Evolutionary conservation across 495 filamentous ascomycete genomes (phyloP).

Genomic region (Bacidia gigantensis): DNA sequence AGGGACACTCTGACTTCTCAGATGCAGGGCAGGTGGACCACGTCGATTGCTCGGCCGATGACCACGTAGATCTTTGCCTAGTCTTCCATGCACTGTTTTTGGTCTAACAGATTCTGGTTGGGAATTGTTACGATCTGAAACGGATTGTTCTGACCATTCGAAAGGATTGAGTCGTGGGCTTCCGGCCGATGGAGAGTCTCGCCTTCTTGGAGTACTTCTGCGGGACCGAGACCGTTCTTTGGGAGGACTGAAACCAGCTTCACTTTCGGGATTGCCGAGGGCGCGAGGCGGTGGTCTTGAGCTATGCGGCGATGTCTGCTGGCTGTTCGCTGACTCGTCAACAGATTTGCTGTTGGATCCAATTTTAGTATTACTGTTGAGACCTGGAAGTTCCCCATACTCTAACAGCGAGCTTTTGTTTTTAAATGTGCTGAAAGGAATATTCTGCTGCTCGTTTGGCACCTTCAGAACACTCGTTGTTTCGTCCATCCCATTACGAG

Average conservation of each 20-base stretch:
- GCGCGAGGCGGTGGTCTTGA: background rate
- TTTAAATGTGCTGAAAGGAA: too few species aligned
- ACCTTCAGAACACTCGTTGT: too few species aligned
- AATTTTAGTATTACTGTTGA: too few species aligned
- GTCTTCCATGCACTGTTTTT: slow-evolving; percentile 83
- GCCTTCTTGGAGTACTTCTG: background rate
- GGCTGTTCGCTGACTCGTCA: background rate
- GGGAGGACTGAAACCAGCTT: background rate
- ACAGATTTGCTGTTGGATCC: too few species aligned
- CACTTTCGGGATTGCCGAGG: background rate
- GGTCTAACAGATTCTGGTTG: slow-evolving; percentile 51
- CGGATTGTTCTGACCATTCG: slow-evolving; percentile 70
- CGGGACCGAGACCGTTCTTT: background rate
- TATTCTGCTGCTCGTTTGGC: too few species aligned
- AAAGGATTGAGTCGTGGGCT: slow-evolving; percentile 42
- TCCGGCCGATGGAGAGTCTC: slow-evolving; percentile 9
- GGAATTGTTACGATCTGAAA: slow-evolving; percentile 32
- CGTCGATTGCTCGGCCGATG: slow-evolving; percentile 64
- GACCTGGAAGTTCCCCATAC: too few species aligned
- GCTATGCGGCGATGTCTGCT: background rate
- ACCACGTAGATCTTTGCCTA: slow-evolving; percentile 55
- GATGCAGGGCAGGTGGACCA: slow-evolving; percentile 60
- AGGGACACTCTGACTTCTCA: slow-evolving; percentile 93
- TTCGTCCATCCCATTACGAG: background rate
- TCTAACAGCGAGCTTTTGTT: too few species aligned